phyloP scores from a whole-genome alignment of 345 rosid species.

The Melaleuca quinquenervia region DNA sequence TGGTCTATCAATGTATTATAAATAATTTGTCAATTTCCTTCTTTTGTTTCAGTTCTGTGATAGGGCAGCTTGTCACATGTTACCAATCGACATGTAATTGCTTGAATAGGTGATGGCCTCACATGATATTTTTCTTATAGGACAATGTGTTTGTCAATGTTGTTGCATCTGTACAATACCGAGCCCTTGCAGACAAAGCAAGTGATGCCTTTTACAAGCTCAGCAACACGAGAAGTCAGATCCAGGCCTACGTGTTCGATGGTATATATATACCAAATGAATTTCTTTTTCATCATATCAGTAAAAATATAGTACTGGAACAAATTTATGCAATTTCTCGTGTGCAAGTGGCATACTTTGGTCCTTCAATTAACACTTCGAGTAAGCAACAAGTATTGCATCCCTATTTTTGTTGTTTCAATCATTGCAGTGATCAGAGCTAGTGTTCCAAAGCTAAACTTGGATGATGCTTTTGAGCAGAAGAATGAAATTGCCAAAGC shows the following conservation, averaged over 20 bases:
- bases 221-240: conserved; percentile 24
- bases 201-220: conserved; percentile 33
- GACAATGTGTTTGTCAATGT: conserved; percentile 40
- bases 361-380: background rate
- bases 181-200: conserved; percentile 24
- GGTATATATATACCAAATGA: conserved; percentile 8
- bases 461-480: conserved; percentile 28
- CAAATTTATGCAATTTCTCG: background rate
- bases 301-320: background rate
- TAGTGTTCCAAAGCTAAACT: conserved; percentile 17
- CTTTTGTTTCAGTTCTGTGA: background rate
- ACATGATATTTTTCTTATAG: background rate
- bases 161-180: conserved; percentile 36
- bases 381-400: background rate
- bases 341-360: background rate
- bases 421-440: conserved; percentile 21
- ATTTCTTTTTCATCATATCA: background rate
- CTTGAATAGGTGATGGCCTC: background rate
- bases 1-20: background rate
- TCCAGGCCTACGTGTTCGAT: conserved; percentile 35
- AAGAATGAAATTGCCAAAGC: conserved; percentile 28
- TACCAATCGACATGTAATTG: background rate
- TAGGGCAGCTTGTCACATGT: background rate
- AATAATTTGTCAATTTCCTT: background rate
- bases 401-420: background rate